Conservation (phyloP, 805 yeast species). For the Groenewaldozyma tartarivorans region DNA sequence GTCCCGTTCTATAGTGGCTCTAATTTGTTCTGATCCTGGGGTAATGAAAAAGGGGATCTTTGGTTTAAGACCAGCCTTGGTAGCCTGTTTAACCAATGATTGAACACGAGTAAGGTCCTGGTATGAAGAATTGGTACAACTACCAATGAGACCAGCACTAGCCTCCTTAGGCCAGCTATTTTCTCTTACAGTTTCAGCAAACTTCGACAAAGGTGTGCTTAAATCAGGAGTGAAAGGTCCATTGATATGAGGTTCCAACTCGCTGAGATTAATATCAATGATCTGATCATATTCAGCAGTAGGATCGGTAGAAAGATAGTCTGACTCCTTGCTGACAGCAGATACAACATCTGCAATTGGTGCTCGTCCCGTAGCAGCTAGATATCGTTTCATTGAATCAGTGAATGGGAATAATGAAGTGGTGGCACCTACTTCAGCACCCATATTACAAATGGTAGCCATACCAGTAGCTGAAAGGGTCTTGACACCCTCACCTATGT, state of each 20-base stretch:
- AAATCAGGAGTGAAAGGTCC: conserved; percentile 99
- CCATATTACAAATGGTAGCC: conserved; percentile 99
- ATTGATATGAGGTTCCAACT: conserved; percentile 88
- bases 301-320: conserved; percentile 71
- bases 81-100: conserved; percentile 81
- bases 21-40: conserved; percentile 96
- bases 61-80: conserved; percentile 76
- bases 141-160: conserved; percentile 92
- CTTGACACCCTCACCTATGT: conserved; percentile 91
- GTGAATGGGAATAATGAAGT: conserved; percentile 96
- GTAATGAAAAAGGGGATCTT: conserved; percentile 89
- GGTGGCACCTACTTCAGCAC: conserved; percentile 99
- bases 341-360: conserved; percentile 77
- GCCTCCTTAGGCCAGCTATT: conserved; percentile 77
- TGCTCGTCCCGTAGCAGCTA: conserved; percentile 74
- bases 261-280: conserved; percentile 77
- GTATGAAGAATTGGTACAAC: conserved; percentile 97
- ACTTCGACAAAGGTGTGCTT: conserved; percentile 82
- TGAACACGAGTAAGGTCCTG: conserved; percentile 98
- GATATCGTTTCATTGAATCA: conserved; percentile 66
- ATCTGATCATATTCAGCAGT: conserved; percentile 89
- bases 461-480: conserved; percentile 93
- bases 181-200: conserved; percentile 57
- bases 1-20: conserved; percentile 95
- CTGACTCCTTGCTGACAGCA: conserved; percentile 42